Percentiles rank a stretch among this genome's conserved stretches.
These are phyloP conservation scores for Cyclostephanos tholiformis DNA, from an alignment of 108 stramenopile species.

Conservation along the genomic window DNA sequence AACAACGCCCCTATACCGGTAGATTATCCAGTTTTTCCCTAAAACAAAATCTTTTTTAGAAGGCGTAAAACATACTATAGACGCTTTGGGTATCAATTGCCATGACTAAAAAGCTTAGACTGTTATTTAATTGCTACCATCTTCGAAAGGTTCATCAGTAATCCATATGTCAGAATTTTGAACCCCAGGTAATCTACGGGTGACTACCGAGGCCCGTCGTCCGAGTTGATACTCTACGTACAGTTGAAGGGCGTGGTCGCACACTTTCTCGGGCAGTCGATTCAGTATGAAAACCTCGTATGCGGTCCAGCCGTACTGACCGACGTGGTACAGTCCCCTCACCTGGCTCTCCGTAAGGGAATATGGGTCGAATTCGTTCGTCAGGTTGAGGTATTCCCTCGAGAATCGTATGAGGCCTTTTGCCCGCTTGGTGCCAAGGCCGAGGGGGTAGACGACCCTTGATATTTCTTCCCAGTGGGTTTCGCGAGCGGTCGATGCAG, in stretches of 20 bases:
- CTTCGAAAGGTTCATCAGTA: too few species aligned
- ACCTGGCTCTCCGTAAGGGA: slow-evolving; percentile 46
- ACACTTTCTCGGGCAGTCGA: slow-evolving; percentile 29
- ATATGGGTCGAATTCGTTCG: slow-evolving; percentile 22
- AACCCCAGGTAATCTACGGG: too few species aligned
- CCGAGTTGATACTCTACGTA: slow-evolving; percentile 47
- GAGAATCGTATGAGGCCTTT: slow-evolving; percentile 56
- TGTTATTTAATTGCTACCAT: too few species aligned
- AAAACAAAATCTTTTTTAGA: too few species aligned
- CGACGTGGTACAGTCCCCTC: slow-evolving; percentile 50
- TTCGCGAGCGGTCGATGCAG: slow-evolving; percentile 20
- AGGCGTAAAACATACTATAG: too few species aligned
- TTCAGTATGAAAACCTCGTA: slow-evolving; percentile 59
- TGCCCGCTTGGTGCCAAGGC: slow-evolving; percentile 44
- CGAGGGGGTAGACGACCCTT: slow-evolving; percentile 40
- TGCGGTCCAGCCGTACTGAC: slow-evolving; percentile 57
- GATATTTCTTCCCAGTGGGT: slow-evolving; percentile 34
- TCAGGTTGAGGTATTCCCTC: slow-evolving; percentile 48
- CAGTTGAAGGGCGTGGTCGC: slow-evolving; percentile 43
- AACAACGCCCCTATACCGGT: too few species aligned
- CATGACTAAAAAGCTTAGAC: too few species aligned
- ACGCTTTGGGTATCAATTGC: neutral
- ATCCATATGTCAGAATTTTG: too few species aligned
- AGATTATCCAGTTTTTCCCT: too few species aligned
- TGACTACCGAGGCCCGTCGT: neutral